Evolutionary conservation across 2,329 filamentous ascomycete genomes (phyloP).

Genomic region (Aspergillus arachidicola): DNA sequence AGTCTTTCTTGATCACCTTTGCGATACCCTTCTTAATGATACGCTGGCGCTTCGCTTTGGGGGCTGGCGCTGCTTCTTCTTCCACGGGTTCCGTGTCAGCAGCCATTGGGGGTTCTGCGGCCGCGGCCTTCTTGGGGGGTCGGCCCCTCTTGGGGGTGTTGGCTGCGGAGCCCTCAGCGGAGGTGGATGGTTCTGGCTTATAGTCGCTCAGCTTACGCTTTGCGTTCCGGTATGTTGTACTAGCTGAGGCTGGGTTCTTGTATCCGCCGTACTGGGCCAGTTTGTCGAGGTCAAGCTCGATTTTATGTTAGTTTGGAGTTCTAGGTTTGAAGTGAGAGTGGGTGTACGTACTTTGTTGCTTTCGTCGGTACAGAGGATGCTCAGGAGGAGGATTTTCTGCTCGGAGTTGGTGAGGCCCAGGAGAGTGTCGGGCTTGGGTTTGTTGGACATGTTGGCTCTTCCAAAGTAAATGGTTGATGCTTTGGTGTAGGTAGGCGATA

Average conservation of each 20-base stretch:
- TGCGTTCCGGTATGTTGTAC: slow-evolving; percentile 36
- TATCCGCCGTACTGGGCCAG: slow-evolving; percentile 39
- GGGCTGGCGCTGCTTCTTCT: slow-evolving; percentile 11
- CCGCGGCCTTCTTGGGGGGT: slow-evolving; percentile 20
- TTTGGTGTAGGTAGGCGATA: neutral
- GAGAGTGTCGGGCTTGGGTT: slow-evolving; percentile 19
- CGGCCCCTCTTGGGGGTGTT: slow-evolving; percentile 22
- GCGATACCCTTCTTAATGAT: slow-evolving; percentile 22
- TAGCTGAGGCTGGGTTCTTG: slow-evolving; percentile 40
- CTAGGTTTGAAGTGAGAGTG: neutral
- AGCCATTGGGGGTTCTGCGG: neutral
- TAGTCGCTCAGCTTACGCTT: slow-evolving; percentile 39
- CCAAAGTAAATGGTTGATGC: neutral
- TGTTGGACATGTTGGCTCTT: slow-evolving; percentile 15
- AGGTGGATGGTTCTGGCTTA: slow-evolving; percentile 3
- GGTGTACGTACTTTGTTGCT: slow-evolving; percentile 20
- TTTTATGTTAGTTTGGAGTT: neutral
- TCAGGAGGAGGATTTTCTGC: slow-evolving; percentile 24
- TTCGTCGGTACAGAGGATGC: slow-evolving; percentile 17
- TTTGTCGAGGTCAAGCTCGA: slow-evolving; percentile 43
- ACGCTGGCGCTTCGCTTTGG: slow-evolving; percentile 26
- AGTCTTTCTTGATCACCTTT: slow-evolving; percentile 5
- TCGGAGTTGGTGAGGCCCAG: slow-evolving; percentile 21
- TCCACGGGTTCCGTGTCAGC: slow-evolving; percentile 10
- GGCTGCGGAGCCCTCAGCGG: slow-evolving; percentile 5